Conservation (phyloP, 2,329 filamentous ascomycete genomes). For the Aspergillus unguis region DNA sequence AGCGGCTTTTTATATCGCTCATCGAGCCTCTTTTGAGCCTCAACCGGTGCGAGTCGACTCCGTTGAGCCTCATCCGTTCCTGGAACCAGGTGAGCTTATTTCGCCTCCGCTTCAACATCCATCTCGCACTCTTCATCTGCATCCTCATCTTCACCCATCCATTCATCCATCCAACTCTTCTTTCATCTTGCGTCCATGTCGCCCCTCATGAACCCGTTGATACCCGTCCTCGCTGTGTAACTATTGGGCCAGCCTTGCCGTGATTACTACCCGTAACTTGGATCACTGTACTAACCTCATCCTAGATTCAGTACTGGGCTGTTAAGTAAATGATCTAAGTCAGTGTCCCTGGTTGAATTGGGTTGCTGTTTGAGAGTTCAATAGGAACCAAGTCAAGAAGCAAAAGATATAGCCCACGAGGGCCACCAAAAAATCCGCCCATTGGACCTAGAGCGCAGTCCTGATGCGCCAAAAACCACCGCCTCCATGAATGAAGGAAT, state of each 20-base stretch:
- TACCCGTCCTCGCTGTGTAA: constrained; percentile 1
- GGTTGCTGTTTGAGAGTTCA: constrained; percentile 5
- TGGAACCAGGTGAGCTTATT: constrained; percentile 20
- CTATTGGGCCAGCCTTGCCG: background rate
- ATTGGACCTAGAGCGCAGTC: constrained; percentile 16
- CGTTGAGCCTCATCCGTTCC: constrained; percentile 22
- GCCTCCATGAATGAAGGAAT: constrained; percentile 40
- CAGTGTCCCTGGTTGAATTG: background rate
- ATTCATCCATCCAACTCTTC: background rate
- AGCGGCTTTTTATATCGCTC: constrained; percentile 7
- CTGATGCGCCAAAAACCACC: constrained; percentile 29
- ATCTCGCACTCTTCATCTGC: background rate
- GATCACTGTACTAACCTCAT: constrained; percentile 1
- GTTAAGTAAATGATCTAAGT: constrained; percentile 9
- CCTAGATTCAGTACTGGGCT: background rate
- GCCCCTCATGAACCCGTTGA: background rate
- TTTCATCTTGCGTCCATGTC: background rate
- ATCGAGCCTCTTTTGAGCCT: constrained; percentile 11
- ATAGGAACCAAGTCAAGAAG: background rate
- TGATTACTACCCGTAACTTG: background rate
- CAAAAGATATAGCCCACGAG: background rate
- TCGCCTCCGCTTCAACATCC: constrained; percentile 4
- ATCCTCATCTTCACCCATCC: background rate
- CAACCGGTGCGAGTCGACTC: constrained; percentile 17
- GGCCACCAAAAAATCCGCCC: constrained; percentile 2